Base-by-base conservation (phyloP, 306 rosid species). In the Vigna angularis region DNA sequence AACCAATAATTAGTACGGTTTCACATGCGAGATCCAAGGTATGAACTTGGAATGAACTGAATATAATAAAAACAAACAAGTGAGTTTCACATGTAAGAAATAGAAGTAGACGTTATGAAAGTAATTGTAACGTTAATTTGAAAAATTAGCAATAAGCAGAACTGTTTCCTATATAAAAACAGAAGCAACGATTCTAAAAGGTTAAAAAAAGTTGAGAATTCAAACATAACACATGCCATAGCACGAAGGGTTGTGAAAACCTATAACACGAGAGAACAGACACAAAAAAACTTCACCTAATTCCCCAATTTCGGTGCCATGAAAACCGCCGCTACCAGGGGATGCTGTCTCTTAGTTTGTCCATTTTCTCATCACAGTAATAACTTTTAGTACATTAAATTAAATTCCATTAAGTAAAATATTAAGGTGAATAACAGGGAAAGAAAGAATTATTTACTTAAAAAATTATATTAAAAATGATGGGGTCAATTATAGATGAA, bases 321-420 rank as follows among this genome's bases (percentile, higher is more conserved):
- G 58, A 87, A 84, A 79, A 61, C 52, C 78, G 90, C 84, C 88
- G 83, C 2, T 72, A 6, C 26, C 40, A 52, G 28, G 62, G 89
- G 78, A 34, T 32, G 12, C 17, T 83, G 87, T 86, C 83, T 22
- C 49, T 55, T 47, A 4, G 34, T 81, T 85, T 78, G 76, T 78
- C 82, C 66, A 20, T 76, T 74, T 38, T 81, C 66, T 58, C 40
- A 2, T 22, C 22, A 8, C 42, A 30, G 32, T 30, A 30, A 30
- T 30, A 30, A 30, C 32, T 30, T 26, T 26, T 26, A 26, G 2
- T 1, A 26, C 3, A 26, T 1, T 0, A 26, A 26, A 30, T 30
- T 3, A 30, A 30, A 30, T 4, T 30, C 0, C 5, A 4, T 30
- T 30, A 30, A 30, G 5, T 30, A 30, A 30, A 30, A 30, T 3